phyloP scores from a whole-genome alignment of 352 stramenopile species.

The Thalassiosira hispida region DNA sequence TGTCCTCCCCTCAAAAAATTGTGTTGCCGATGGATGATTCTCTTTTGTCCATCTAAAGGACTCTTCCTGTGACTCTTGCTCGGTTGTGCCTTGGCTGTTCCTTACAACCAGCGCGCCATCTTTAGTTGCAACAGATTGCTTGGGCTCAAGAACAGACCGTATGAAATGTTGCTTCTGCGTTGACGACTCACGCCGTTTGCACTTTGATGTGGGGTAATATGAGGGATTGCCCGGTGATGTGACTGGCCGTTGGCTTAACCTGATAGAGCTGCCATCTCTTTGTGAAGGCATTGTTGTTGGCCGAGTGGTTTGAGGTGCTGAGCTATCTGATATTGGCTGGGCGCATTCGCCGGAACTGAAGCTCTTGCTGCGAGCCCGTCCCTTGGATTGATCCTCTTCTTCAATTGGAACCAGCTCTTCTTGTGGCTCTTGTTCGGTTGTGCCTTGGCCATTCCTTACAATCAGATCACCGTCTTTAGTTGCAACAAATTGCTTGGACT shows the following conservation, averaged over 20 bases:
- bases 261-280: neutral
- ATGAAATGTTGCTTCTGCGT: neutral
- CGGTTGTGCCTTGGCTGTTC: constrained; percentile 7
- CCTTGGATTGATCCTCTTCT: too few species aligned
- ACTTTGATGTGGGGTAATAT: constrained; percentile 17
- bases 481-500: neutral
- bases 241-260: constrained; percentile 5
- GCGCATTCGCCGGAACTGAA: too few species aligned
- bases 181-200: neutral
- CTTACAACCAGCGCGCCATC: constrained; percentile 6
- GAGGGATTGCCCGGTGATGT: constrained; percentile 20
- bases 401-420: too few species aligned
- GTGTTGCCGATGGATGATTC: neutral
- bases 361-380: too few species aligned
- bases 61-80: neutral
- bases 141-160: constrained; percentile 4
- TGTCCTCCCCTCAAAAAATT: constrained; percentile 31
- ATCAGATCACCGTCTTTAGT: neutral
- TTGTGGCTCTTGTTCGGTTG: neutral
- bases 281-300: too few species aligned
- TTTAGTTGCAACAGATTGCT: neutral
- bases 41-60: neutral
- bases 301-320: too few species aligned
- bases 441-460: constrained; percentile 16
- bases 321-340: too few species aligned